Evolutionary conservation across 371 early-diverging fungal species (phyloP).

Genomic region (Apophysomyces ossiformis): DNA sequence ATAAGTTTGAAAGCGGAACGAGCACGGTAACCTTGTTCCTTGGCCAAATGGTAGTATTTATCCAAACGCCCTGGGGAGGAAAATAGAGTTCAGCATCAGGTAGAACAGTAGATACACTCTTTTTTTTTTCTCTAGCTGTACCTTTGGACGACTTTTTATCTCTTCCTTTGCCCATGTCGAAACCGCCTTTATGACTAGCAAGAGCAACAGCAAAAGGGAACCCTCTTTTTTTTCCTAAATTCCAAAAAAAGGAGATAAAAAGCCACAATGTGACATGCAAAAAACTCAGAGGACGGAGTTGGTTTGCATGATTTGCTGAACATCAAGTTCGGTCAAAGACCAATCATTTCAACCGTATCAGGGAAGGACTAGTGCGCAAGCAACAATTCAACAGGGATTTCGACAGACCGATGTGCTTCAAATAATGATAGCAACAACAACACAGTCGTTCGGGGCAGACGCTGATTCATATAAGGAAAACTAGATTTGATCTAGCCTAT

Average conservation of each 20-base stretch:
- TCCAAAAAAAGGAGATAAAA: neutral
- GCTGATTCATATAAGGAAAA: too few relatives aligned
- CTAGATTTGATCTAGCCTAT: too few relatives aligned
- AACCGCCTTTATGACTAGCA: too few relatives aligned
- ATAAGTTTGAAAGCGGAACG: slow-evolving; percentile 99
- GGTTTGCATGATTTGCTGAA: neutral
- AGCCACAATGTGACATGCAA: neutral
- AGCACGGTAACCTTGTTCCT: slow-evolving; percentile 99
- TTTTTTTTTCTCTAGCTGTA: slow-evolving; percentile 18
- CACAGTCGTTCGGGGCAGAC: too few relatives aligned
- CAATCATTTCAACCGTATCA: neutral
- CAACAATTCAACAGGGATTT: too few relatives aligned
- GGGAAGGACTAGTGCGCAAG: too few relatives aligned
- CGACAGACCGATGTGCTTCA: too few relatives aligned
- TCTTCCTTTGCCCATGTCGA: slow-evolving; percentile 47
- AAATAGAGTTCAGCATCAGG: neutral
- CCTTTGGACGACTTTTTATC: slow-evolving; percentile 57
- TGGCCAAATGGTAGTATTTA: slow-evolving; percentile 99
- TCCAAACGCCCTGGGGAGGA: slow-evolving; percentile 89
- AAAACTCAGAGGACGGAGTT: neutral
- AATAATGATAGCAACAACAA: too few relatives aligned
- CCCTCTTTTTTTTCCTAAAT: neutral
- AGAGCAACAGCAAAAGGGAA: neutral
- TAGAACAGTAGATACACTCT: too few relatives aligned
- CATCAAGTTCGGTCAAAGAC: neutral